These are phyloP conservation scores for Juncus inflexus DNA, from an alignment of 176 grass and related monocot genomes.

Conservation along the genomic window DNA sequence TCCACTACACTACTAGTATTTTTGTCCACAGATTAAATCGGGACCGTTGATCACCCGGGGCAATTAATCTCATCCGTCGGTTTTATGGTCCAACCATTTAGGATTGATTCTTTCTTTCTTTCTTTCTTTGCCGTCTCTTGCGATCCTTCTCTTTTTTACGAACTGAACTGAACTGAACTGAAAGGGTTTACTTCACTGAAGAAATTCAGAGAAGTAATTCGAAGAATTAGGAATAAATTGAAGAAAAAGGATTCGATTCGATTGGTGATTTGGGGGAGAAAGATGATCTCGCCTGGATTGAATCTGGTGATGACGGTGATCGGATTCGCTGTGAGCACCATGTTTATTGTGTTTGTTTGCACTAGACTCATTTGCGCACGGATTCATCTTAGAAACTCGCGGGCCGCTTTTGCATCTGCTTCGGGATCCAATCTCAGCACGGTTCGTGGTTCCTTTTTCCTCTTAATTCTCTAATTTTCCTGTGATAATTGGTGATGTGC, in stretches of 20 bases:
- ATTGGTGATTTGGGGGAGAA: background rate
- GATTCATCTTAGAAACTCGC: constrained; percentile 38
- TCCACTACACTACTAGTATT: background rate
- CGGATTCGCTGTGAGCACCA: constrained; percentile 77
- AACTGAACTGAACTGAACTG: background rate
- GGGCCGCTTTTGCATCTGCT: constrained; percentile 20
- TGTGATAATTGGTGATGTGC: too few relatives aligned
- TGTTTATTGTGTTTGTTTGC: constrained; percentile 91
- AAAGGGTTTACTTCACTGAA: background rate
- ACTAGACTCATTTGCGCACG: constrained; percentile 77
- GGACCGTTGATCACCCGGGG: background rate
- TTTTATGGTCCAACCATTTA: too few relatives aligned
- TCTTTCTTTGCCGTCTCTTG: background rate
- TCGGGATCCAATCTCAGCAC: constrained; percentile 34
- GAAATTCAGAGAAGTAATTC: background rate
- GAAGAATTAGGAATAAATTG: background rate
- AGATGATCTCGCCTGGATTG: constrained; percentile 38
- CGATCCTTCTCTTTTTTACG: background rate
- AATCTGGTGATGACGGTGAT: constrained; percentile 63
- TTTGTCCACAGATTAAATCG: background rate
- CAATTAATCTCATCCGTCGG: constrained; percentile 1
- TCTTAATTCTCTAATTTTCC: background rate
- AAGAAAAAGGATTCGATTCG: background rate
- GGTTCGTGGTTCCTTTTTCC: constrained; percentile 15
- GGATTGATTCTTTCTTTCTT: background rate